phyloP scores from a whole-genome alignment of 495 filamentous ascomycete species.

The Bombardia bombarda region DNA sequence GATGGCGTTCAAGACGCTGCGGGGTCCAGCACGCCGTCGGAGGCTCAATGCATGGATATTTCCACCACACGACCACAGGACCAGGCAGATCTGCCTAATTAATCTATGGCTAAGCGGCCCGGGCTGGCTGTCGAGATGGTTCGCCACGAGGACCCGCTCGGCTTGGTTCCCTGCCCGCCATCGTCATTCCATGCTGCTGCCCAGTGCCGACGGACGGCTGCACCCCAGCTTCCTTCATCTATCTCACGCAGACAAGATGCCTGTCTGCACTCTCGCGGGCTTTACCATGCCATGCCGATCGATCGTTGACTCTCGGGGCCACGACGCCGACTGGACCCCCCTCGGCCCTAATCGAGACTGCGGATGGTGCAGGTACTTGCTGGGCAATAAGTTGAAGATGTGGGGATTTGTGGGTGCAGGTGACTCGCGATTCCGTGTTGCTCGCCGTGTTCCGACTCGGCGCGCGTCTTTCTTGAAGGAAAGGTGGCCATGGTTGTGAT shows the following conservation, averaged over 20 bases:
- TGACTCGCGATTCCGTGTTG: too few relatives aligned
- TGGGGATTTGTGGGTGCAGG: slow-evolving; percentile 2
- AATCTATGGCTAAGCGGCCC: slow-evolving; percentile 10
- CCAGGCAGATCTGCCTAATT: too few relatives aligned
- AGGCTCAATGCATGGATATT: too few relatives aligned
- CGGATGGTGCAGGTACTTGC: background rate
- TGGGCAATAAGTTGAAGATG: slow-evolving; percentile 6
- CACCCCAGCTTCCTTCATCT: slow-evolving; percentile 4
- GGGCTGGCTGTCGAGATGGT: too few relatives aligned
- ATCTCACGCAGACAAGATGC: slow-evolving; percentile 1
- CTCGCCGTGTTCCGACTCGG: slow-evolving; percentile 18
- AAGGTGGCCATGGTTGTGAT: background rate
- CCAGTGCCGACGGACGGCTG: slow-evolving; percentile 2
- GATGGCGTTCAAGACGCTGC: too few relatives aligned
- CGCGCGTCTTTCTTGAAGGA: slow-evolving; percentile 1
- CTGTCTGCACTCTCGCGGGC: background rate
- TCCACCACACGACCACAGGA: too few relatives aligned
- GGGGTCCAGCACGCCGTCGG: too few relatives aligned
- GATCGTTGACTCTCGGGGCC: slow-evolving; percentile 1
- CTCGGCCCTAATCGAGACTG: slow-evolving; percentile 5
- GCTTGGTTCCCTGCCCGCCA: background rate
- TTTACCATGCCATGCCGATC: background rate
- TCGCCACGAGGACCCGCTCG: too few relatives aligned
- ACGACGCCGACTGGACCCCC: slow-evolving; percentile 2
- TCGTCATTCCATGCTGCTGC: background rate